Conservation (phyloP, 2,329 filamentous ascomycete species). For the Penicillium sp. region DNA sequence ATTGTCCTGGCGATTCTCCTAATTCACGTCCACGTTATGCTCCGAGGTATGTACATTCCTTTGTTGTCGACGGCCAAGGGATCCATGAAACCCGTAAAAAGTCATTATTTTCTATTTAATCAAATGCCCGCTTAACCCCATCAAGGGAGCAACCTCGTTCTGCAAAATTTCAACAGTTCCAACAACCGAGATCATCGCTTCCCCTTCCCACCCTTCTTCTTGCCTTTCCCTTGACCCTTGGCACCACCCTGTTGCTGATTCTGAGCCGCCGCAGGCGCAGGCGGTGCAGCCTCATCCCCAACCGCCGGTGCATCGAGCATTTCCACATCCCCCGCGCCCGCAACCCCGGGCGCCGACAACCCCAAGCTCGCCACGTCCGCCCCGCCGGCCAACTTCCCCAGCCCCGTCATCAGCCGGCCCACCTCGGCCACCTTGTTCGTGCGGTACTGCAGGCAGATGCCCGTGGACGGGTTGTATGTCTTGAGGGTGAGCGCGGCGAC, state of each 20-base stretch:
- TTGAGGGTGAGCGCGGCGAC: constrained; percentile 76
- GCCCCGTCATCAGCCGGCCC: constrained; percentile 69
- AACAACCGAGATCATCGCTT: constrained; percentile 55
- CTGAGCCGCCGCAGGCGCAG: constrained; percentile 33
- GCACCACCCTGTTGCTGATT: constrained; percentile 20
- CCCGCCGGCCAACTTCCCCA: constrained; percentile 70
- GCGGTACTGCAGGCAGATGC: constrained; percentile 82
- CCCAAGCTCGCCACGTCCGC: constrained; percentile 60
- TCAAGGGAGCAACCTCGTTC: neutral
- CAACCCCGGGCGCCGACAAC: constrained; percentile 36
- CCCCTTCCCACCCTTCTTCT: constrained; percentile 69
- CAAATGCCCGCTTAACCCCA: no score
- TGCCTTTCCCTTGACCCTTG: constrained; percentile 33
- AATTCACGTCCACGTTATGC: no score
- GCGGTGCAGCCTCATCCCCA: constrained; percentile 34
- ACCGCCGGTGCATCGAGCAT: constrained; percentile 34
- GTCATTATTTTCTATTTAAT: constrained; percentile 13
- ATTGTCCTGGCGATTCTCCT: neutral
- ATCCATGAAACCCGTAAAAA: neutral
- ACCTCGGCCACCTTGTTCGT: constrained; percentile 79
- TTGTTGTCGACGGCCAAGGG: no score
- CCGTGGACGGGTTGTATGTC: constrained; percentile 79
- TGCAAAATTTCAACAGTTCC: neutral
- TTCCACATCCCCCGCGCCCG: constrained; percentile 37
- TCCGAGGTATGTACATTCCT: no score